Percentiles rank a stretch among this genome's conserved stretches.
These are phyloP conservation scores for Simmondsia chinensis DNA, from an alignment of 148 eudicot species.

Conservation along the genomic window DNA sequence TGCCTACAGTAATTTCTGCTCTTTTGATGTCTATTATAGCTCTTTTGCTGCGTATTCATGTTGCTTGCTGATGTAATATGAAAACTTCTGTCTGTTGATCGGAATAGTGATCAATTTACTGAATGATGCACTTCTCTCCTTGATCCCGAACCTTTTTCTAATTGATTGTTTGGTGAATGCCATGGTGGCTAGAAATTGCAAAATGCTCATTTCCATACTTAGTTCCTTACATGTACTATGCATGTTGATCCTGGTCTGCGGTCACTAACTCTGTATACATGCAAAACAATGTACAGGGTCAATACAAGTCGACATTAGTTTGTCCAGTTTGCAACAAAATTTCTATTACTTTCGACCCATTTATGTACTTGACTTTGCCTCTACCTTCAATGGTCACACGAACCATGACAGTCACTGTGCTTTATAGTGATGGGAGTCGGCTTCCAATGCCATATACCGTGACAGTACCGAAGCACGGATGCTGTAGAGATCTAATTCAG, in stretches of 20 bases:
- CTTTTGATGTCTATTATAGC: too few species aligned
- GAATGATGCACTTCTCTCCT: too few species aligned
- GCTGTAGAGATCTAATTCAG: slow-evolving; percentile 65
- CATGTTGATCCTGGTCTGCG: not conserved
- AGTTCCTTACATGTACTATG: too few species aligned
- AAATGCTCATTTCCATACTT: too few species aligned
- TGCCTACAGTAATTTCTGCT: too few species aligned
- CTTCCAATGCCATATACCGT: slow-evolving; percentile 92
- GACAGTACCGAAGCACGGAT: slow-evolving; percentile 63
- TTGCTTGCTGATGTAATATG: too few species aligned
- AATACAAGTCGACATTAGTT: slow-evolving; percentile 94
- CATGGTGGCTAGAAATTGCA: too few species aligned
- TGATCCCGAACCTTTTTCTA: too few species aligned
- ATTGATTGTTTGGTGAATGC: too few species aligned
- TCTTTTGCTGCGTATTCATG: too few species aligned
- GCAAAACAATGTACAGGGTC: slow-evolving; percentile 56
- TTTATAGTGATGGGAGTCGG: slow-evolving; percentile 73
- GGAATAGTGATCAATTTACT: too few species aligned
- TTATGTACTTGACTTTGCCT: slow-evolving; percentile 96
- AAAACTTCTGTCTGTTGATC: too few species aligned
- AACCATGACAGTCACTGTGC: slow-evolving; percentile 76
- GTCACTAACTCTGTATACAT: slow-evolving; percentile 7
- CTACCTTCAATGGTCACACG: slow-evolving; percentile 77
- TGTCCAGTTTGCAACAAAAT: slow-evolving; percentile 84
- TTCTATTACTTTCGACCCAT: slow-evolving; percentile 93